Base-by-base conservation (phyloP, 2,329 filamentous ascomycete genomes). In the Corinectria fuckeliana region DNA sequence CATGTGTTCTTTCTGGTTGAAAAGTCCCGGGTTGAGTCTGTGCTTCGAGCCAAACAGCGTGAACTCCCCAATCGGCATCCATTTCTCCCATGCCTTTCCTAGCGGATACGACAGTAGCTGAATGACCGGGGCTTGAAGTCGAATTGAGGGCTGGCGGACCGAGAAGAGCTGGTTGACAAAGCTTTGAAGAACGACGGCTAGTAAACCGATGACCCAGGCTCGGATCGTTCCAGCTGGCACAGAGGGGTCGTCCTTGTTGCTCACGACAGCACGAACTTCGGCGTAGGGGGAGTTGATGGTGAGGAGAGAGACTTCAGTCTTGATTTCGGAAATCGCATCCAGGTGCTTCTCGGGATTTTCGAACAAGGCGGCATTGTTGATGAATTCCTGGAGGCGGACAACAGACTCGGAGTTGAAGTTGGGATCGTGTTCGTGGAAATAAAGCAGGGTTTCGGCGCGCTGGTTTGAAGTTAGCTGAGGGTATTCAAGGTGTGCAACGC, bases 1-100 rank as follows among this genome's bases (percentile, higher is more conserved):
- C 76, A 85, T 83, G 65, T 87, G 85, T 69, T 87, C 85, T 67
- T 87, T 87, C 65, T 80, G 81, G 49, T 80, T 83, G 70, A 86
- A 87, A 0, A 77, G 78, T 0, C 83, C 82, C 0, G 84, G 82
- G 61, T 85, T 86, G 13, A 85, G 72, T 8, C 75, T 77, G 59
- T 81, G 75, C 9, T 75, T 72, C 1, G 71, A 61, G 0, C 80
- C 80, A 50, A 74, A 74, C 5, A 82, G 51, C 0, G 74, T 78
- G 55, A 84, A 58, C 4, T 78, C 77, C 73, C 77, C 80, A 50
- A 79, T 76, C 0, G 82, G 82, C 0, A 85, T 65, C 13, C 74
- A 61, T 38, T 65, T 76, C 11, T 80, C 80, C 30, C 82, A 72
- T 7, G 76, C 70, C 39, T 78, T 78, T 5, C 77, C 82, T 18